These are phyloP conservation scores for Firmiana major DNA, from an alignment of 345 rosid species.

Conservation along the genomic window DNA sequence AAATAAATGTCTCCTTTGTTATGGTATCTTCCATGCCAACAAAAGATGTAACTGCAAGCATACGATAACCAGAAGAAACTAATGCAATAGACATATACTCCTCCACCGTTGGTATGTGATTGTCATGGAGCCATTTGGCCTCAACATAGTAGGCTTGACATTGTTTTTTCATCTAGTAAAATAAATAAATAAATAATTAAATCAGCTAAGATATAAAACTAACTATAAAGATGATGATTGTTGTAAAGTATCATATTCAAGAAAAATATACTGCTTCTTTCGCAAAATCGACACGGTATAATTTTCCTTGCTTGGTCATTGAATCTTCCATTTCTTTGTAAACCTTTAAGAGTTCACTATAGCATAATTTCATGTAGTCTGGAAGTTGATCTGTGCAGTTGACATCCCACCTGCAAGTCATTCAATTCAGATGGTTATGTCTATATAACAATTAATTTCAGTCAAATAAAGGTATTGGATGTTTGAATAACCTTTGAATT, in stretches of 20 bases:
- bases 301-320: not conserved
- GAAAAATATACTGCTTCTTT: not conserved
- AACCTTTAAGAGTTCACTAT: not conserved
- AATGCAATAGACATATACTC: conserved; percentile 32
- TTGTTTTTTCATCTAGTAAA: not conserved
- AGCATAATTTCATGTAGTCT: not conserved
- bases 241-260: no score
- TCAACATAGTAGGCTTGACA: conserved; percentile 4
- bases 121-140: conserved; percentile 28
- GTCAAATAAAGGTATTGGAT: not conserved
- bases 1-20: conserved; percentile 18
- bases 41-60: conserved; percentile 11
- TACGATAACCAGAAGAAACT: not conserved
- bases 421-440: not conserved
- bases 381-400: not conserved
- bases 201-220: not conserved
- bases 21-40: conserved; percentile 27
- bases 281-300: not conserved
- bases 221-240: not conserved
- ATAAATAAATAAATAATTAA: not conserved
- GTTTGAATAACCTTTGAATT: conserved; percentile 20
- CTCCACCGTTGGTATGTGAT: conserved; percentile 22
- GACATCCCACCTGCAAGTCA: conserved; percentile 1
- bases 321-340: not conserved
- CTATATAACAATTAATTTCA: not conserved